Percentiles rank a stretch among this genome's conserved stretches.
phyloP scores from a whole-genome alignment of 129 eudicot genomes.

The Artemisia tridentata region DNA sequence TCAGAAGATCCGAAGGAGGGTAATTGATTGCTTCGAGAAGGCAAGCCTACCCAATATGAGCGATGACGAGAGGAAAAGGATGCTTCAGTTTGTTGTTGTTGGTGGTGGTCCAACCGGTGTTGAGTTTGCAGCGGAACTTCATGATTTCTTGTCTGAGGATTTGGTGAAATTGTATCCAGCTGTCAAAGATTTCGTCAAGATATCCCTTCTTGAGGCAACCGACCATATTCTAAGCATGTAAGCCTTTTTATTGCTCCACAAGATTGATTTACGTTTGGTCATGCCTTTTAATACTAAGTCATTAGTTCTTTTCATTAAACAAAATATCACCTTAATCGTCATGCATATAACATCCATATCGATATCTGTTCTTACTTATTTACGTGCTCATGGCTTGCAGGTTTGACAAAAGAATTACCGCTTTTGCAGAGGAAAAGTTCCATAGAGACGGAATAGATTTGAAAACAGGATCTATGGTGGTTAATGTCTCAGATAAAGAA shows the following conservation, averaged over 20 bases:
- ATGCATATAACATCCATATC: neutral
- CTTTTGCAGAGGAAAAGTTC: conserved; percentile 84
- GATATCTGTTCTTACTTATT: neutral
- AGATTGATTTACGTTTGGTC: neutral
- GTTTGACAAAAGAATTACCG: conserved; percentile 91
- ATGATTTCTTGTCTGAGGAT: conserved; percentile 82
- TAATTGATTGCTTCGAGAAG: conserved; percentile 80
- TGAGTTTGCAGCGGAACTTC: conserved; percentile 94
- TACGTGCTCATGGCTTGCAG: conserved; percentile 32
- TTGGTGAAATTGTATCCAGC: conserved; percentile 68
- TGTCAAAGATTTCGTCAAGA: conserved; percentile 68
- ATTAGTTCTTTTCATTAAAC: too few species aligned
- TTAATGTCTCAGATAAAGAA: conserved; percentile 65
- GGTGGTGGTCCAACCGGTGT: conserved; percentile 98
- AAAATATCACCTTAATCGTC: too few species aligned
- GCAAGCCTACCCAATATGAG: conserved; percentile 71
- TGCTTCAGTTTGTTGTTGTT: conserved; percentile 83
- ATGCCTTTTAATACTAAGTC: too few species aligned
- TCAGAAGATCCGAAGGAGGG: conserved; percentile 72
- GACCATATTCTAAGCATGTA: conserved; percentile 87
- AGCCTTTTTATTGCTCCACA: conserved; percentile 10
- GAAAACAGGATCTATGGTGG: conserved; percentile 84
- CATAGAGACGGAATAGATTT: conserved; percentile 81
- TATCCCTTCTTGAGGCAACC: conserved; percentile 81
- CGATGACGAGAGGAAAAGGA: conserved; percentile 69